Percentiles rank a stretch among this genome's conserved stretches.
Evolutionary conservation across 1,139 yeast species (phyloP).

Genomic region (Arxiozyma bovina): DNA sequence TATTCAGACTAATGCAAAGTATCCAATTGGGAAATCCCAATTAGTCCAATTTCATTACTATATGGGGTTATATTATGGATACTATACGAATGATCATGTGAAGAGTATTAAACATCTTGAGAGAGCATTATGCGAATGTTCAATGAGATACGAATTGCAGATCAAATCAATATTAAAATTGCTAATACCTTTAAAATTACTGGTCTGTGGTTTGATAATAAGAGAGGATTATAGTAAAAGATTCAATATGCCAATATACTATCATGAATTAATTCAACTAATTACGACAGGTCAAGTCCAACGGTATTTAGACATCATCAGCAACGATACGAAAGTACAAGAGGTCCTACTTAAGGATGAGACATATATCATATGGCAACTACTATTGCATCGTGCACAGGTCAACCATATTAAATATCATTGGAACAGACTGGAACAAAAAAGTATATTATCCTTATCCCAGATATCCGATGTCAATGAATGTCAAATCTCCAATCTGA

Average conservation of each 20-base stretch:
- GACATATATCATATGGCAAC: neutral
- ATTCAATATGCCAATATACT: conserved; percentile 19
- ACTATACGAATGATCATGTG: conserved; percentile 18
- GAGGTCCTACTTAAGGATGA: neutral
- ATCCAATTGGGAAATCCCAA: conserved; percentile 5
- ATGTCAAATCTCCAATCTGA: conserved; percentile 4
- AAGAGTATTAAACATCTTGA: conserved; percentile 17
- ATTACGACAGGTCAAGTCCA: conserved; percentile 48
- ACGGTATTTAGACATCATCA: conserved; percentile 31
- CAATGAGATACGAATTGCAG: conserved; percentile 33
- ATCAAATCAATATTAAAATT: conserved; percentile 40
- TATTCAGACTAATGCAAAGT: neutral
- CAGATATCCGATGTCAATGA: conserved; percentile 1
- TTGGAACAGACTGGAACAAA: neutral
- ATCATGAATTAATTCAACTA: conserved; percentile 43
- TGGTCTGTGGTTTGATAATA: neutral
- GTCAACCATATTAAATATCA: neutral
- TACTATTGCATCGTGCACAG: neutral
- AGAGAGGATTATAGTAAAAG: neutral
- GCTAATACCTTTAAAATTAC: conserved; percentile 44
- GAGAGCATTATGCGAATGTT: conserved; percentile 18
- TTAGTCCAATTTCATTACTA: conserved; percentile 21
- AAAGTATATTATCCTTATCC: neutral
- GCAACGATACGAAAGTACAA: neutral
- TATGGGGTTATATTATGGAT: conserved; percentile 29